phyloP scores from a whole-genome alignment of 2,329 filamentous ascomycete genomes.

The Pochonia chlamydosporia region DNA sequence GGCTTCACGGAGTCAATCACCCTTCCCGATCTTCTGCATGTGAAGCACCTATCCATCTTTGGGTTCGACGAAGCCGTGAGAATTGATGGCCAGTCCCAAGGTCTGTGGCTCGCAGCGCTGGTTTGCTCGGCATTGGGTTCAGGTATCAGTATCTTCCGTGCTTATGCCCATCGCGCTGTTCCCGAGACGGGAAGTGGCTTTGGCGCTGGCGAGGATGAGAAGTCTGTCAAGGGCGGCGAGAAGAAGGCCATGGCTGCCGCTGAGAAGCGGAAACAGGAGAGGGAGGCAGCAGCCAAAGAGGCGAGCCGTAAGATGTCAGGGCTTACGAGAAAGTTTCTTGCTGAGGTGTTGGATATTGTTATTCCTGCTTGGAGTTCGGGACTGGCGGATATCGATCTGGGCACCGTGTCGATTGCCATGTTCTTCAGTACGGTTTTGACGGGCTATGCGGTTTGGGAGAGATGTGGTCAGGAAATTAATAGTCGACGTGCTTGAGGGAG shows the following conservation, averaged over 20 bases:
- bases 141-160: slow-evolving; percentile 33
- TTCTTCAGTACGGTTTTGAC: slow-evolving; percentile 57
- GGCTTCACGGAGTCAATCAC: slow-evolving; percentile 61
- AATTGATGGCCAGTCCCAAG: slow-evolving; percentile 55
- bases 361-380: slow-evolving; percentile 56
- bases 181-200: slow-evolving; percentile 24
- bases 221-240: slow-evolving; percentile 15
- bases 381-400: slow-evolving; percentile 48
- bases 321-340: slow-evolving; percentile 43
- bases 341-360: slow-evolving; percentile 56
- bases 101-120: slow-evolving; percentile 64
- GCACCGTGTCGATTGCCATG: slow-evolving; percentile 53
- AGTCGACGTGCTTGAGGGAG: slow-evolving; percentile 2
- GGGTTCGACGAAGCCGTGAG: slow-evolving; percentile 38
- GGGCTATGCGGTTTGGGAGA: slow-evolving; percentile 55
- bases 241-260: slow-evolving; percentile 27
- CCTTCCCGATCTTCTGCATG: slow-evolving; percentile 45
- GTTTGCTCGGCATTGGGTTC: slow-evolving; percentile 41
- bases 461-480: slow-evolving; percentile 27
- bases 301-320: slow-evolving; percentile 22
- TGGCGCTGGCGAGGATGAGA: slow-evolving; percentile 10
- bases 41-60: slow-evolving; percentile 45
- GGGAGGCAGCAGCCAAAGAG: slow-evolving; percentile 22
- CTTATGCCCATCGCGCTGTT: slow-evolving; percentile 29
- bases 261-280: slow-evolving; percentile 26